phyloP scores from a whole-genome alignment of 352 stramenopile species.

The Albugo laibachii region DNA sequence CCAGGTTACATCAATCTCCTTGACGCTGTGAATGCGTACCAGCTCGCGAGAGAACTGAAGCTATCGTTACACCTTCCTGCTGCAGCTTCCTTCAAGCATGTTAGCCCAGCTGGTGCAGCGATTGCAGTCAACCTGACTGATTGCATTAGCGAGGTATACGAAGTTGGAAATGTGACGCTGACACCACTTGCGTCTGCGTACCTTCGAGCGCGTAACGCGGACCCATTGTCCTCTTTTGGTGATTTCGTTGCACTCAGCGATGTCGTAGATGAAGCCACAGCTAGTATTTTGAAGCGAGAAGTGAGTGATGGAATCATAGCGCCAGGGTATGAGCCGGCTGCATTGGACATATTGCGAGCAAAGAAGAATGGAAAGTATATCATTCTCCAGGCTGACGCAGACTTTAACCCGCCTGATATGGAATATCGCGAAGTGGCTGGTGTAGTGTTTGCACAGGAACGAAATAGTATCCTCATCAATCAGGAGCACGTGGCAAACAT shows the following conservation, averaged over 20 bases:
- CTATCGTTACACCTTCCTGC: constrained; percentile 85
- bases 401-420: constrained; percentile 83
- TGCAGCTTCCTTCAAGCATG: constrained; percentile 98
- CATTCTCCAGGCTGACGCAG: constrained; percentile 87
- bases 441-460: constrained; percentile 96
- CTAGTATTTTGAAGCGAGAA: constrained; percentile 97
- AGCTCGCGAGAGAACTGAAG: constrained; percentile 94
- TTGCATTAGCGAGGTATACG: constrained; percentile 87
- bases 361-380: constrained; percentile 99
- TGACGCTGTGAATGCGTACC: constrained; percentile 97
- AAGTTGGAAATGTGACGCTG: constrained; percentile 81
- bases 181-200: constrained; percentile 95
- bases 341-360: constrained; percentile 92
- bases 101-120: constrained; percentile 90
- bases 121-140: constrained; percentile 93
- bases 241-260: constrained; percentile 98
- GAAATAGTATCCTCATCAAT: constrained; percentile 94
- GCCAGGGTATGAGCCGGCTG: constrained; percentile 93
- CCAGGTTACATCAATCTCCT: constrained; percentile 99
- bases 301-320: constrained; percentile 99
- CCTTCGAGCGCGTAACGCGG: constrained; percentile 94
- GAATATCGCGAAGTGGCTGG: constrained; percentile 98
- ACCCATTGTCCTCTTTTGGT: constrained; percentile 98
- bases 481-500: constrained; percentile 84
- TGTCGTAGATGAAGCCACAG: constrained; percentile 95